Evolutionary conservation across 2,329 filamentous ascomycete species (phyloP), one percentile per base, ranked within the genome.

Genomic region (Curvularia hawaiiensis): DNA sequence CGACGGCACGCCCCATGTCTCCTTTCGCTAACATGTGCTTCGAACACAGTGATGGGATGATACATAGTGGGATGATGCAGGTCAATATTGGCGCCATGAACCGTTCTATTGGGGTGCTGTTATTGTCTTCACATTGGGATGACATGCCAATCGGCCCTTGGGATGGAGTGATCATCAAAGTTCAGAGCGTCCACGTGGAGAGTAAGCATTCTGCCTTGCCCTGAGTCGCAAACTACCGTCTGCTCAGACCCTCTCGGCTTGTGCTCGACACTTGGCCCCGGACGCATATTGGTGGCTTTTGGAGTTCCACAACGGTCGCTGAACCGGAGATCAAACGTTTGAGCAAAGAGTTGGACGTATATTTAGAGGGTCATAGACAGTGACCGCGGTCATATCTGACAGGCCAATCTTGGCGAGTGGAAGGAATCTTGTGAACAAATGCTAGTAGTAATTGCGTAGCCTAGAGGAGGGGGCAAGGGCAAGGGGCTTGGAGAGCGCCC

Each of bases 71-170:
- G 49, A 58, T 56, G 18, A n/a, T 16, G 22, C 16, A 26, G 24
- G 12, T 16, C 24, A 9, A 26, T 22, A 16, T 3, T n/a, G 52
- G 35, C 60, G 63, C 60, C 56, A 61, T 55, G 56, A 58, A 52
- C 58, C 63, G 24, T 51, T 50, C 44, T 66, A 52, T 60, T 62
- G 60, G 62, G 57, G 59, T 39, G 44, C 28, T 18, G 47, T n/a
- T 22, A 49, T 49, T 24, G 20, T 38, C 28, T 52, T 46, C 28
- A 40, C 18, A 48, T 54, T 56, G 56, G 54, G 52, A 44, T 52
- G 61, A 43, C 52, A 30, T 50, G 10, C 49, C 35, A 9, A 24
- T 40, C 40, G 11, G 33, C 14, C 26, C 24, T 31, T 31, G 24
- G 45, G 22, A 28, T 20, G 35, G 52, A 31, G 39, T 45, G n/a